Evolutionary conservation across 495 filamentous ascomycete genomes (phyloP).

Genomic region (Tuber umbilicatum): DNA sequence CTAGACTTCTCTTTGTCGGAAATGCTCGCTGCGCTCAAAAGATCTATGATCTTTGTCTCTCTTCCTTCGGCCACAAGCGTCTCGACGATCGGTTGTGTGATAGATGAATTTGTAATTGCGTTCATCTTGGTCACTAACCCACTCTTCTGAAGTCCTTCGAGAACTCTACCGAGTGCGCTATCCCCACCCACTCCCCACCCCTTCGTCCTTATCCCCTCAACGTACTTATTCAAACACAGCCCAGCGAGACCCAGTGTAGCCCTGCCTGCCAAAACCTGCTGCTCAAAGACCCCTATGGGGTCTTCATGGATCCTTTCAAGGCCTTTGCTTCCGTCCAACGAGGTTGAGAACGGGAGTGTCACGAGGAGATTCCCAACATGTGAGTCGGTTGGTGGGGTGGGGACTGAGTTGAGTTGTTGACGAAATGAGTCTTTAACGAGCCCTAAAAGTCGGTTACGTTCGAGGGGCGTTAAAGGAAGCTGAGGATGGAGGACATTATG

Average conservation of each 20-base stretch:
- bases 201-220: conserved; percentile 7
- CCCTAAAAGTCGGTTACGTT: conserved; percentile 30
- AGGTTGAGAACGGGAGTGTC: conserved; percentile 11
- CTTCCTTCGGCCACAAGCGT: conserved; percentile 18
- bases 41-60: conserved; percentile 17
- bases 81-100: conserved; percentile 12
- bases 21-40: conserved; percentile 5
- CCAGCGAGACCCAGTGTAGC: conserved; percentile 21
- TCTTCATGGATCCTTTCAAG: conserved; percentile 21
- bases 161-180: conserved; percentile 13
- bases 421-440: conserved; percentile 34
- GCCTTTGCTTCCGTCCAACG: background rate
- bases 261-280: conserved; percentile 24
- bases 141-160: conserved; percentile 19
- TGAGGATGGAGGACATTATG: conserved; percentile 25
- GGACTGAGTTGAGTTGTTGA: conserved; percentile 17
- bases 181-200: background rate
- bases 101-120: conserved; percentile 9
- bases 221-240: conserved; percentile 25
- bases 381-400: conserved; percentile 20
- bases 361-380: conserved; percentile 19
- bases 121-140: conserved; percentile 11
- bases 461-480: conserved; percentile 22
- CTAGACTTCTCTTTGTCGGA: background rate
- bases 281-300: conserved; percentile 20